Evolutionary conservation across 2,329 filamentous ascomycete species (phyloP).

Genomic region (Trichoderma atrobrunneum): DNA sequence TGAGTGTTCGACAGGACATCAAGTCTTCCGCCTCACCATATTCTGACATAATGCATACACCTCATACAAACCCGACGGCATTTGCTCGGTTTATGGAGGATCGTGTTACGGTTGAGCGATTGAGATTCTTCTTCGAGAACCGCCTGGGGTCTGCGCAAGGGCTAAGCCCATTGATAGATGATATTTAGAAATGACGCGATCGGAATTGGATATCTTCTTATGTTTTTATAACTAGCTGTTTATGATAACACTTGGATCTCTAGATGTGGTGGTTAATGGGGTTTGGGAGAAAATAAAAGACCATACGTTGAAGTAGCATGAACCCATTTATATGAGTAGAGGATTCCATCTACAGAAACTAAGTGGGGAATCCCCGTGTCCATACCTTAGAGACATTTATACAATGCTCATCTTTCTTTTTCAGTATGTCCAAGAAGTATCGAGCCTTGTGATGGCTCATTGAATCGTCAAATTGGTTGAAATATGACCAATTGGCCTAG

Average conservation of each 20-base stretch:
- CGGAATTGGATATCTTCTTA: neutral
- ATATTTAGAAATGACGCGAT: constrained; percentile 20
- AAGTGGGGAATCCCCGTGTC: too few species aligned
- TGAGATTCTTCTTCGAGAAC: constrained; percentile 42
- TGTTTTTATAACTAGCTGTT: neutral
- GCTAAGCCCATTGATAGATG: constrained; percentile 35
- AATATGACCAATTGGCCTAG: too few species aligned
- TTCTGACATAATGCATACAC: constrained; percentile 27
- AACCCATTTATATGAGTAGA: too few species aligned
- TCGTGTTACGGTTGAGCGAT: constrained; percentile 39
- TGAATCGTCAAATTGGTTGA: too few species aligned
- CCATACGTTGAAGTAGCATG: too few species aligned
- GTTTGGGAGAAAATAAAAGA: too few species aligned
- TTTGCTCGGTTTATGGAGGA: constrained; percentile 44
- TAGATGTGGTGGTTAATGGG: neutral
- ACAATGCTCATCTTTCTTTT: too few species aligned
- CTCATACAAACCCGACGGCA: constrained; percentile 35
- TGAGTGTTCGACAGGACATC: constrained; percentile 39
- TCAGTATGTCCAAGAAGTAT: too few species aligned
- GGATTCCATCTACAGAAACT: too few species aligned
- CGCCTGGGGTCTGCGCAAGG: constrained; percentile 43
- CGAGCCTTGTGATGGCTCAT: too few species aligned
- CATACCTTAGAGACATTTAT: too few species aligned
- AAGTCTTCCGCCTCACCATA: constrained; percentile 28
- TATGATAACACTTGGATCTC: neutral